These are phyloP conservation scores for Mycosarcoma maydis DNA, from an alignment of 1,284 basidiomycete species.

Conservation along the genomic window DNA sequence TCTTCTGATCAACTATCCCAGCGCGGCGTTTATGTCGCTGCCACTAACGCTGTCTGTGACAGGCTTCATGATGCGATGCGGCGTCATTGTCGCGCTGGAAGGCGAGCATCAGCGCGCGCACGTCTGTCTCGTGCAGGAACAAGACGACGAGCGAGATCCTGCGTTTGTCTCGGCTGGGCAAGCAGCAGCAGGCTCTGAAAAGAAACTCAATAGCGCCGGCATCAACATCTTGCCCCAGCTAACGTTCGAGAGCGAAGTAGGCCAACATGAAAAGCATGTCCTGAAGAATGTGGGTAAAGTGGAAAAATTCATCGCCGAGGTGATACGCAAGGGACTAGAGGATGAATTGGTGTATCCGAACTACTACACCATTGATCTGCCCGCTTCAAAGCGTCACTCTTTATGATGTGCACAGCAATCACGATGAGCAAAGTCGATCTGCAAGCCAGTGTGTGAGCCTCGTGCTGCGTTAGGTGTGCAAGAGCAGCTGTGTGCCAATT, in stretches of 20 bases:
- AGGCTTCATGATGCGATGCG: slow-evolving; percentile 84
- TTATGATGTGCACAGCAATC: not conserved
- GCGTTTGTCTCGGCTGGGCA: not conserved
- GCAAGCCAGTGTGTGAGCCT: no score
- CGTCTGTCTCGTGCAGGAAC: slow-evolving; percentile 74
- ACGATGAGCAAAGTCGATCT: not conserved
- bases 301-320: slow-evolving; percentile 93
- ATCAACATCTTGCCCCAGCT: slow-evolving; percentile 88
- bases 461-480: no score
- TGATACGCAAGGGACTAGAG: slow-evolving; percentile 90
- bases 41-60: slow-evolving; percentile 91
- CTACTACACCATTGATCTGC: slow-evolving; percentile 64
- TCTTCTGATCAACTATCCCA: slow-evolving; percentile 94
- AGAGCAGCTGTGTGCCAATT: no score
- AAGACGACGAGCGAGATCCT: slow-evolving; percentile 39
- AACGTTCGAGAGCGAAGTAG: slow-evolving; percentile 94
- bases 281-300: slow-evolving; percentile 96
- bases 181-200: not conserved
- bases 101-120: slow-evolving; percentile 81
- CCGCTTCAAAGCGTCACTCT: slow-evolving; percentile 9
- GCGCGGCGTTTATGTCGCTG: slow-evolving; percentile 91
- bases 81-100: slow-evolving; percentile 89
- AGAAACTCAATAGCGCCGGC: slow-evolving; percentile 68
- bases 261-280: slow-evolving; percentile 93
- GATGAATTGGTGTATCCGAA: slow-evolving; percentile 66